Evolutionary conservation across 768 basidiomycete species (phyloP).

Genomic region (Fomitopsis serialis): DNA sequence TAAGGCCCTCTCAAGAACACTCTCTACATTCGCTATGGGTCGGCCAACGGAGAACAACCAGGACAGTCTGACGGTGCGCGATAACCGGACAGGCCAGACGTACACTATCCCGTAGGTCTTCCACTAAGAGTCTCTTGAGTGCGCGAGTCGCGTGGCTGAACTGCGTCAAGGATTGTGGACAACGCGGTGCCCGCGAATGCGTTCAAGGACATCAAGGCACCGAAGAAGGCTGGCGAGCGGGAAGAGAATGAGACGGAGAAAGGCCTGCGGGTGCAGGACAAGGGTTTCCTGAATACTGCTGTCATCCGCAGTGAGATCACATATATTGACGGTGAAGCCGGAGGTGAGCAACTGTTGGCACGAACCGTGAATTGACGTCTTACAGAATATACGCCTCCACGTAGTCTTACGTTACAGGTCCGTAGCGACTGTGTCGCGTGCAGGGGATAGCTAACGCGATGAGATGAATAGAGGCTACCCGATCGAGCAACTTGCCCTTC

Average conservation of each 20-base stretch:
- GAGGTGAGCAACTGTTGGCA: slow-evolving; percentile 38
- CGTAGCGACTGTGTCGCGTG: too few relatives aligned
- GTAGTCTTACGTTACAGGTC: slow-evolving; percentile 72
- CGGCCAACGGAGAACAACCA: slow-evolving; percentile 12
- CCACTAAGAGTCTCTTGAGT: background rate
- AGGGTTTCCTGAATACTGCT: slow-evolving; percentile 80
- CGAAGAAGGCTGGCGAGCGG: slow-evolving; percentile 51
- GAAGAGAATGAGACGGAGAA: slow-evolving; percentile 81
- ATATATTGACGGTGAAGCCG: slow-evolving; percentile 87
- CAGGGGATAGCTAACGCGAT: background rate
- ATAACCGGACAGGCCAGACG: slow-evolving; percentile 81
- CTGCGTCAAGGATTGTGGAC: slow-evolving; percentile 55
- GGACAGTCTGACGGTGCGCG: slow-evolving; percentile 55
- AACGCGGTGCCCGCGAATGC: slow-evolving; percentile 77
- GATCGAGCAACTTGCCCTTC: slow-evolving; percentile 82
- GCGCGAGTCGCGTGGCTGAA: background rate
- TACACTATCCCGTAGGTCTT: slow-evolving; percentile 65
- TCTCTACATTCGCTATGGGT: slow-evolving; percentile 13
- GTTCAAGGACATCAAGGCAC: slow-evolving; percentile 72
- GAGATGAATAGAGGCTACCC: slow-evolving; percentile 69
- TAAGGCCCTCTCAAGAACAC: background rate
- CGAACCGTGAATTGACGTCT: background rate
- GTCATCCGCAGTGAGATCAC: slow-evolving; percentile 79
- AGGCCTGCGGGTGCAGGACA: slow-evolving; percentile 74
- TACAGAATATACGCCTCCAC: background rate